A percentile compares a stretch with the other conserved stretches of the same genome.
phyloP scores from a whole-genome alignment of 1,139 yeast genomes.

The Yamadazyma sp. region DNA sequence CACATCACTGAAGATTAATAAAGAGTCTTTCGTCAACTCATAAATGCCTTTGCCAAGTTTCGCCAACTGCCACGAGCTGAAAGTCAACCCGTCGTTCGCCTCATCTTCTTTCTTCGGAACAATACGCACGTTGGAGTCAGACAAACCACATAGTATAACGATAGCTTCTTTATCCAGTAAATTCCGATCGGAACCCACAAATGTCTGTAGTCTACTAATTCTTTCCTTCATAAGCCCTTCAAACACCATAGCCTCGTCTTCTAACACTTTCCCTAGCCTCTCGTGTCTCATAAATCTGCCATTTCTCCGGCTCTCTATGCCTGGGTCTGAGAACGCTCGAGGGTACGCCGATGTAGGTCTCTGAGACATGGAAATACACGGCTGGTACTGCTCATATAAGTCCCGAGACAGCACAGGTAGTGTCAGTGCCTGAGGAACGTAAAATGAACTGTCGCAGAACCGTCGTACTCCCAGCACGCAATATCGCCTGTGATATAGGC shows the following conservation, averaged over 20 bases:
- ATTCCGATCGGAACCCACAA: conserved; percentile 21
- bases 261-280: conserved; percentile 5
- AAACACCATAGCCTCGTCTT: background rate
- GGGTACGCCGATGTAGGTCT: conserved; percentile 9
- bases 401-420: conserved; percentile 8
- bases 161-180: conserved; percentile 25
- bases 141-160: conserved; percentile 23
- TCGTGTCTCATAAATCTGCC: conserved; percentile 4
- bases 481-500: background rate
- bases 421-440: background rate
- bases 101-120: background rate
- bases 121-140: conserved; percentile 10
- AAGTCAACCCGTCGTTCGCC: background rate
- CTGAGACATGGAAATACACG: background rate
- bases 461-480: background rate
- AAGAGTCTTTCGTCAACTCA: conserved; percentile 11
- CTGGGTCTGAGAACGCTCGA: conserved; percentile 4
- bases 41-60: conserved; percentile 13
- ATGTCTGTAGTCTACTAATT: conserved; percentile 11
- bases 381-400: conserved; percentile 7
- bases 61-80: conserved; percentile 16
- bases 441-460: background rate
- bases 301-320: conserved; percentile 3
- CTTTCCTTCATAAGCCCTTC: conserved; percentile 1
- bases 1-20: conserved; percentile 24